Conservation (phyloP, 1,284 basidiomycete genomes). For the Ustilago trichophora region DNA sequence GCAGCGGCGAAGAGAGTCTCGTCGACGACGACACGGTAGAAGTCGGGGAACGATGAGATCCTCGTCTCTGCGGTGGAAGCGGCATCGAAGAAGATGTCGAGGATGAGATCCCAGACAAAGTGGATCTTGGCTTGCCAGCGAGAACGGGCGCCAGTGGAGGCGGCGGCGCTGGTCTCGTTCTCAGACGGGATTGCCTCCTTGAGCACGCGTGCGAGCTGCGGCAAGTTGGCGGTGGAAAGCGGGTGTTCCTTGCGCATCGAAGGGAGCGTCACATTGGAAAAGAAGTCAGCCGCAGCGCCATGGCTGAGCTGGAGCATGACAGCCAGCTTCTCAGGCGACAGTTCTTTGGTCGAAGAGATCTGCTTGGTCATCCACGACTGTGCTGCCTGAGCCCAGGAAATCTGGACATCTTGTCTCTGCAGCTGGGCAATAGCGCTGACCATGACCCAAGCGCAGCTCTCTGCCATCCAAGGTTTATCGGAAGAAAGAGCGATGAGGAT, state of each 20-base stretch:
- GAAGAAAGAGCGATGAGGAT: constrained; percentile 78
- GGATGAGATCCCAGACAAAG: constrained; percentile 86
- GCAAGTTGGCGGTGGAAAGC: constrained; percentile 77
- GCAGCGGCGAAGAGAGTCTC: constrained; percentile 86
- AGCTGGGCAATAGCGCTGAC: constrained; percentile 34
- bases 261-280: constrained; percentile 34
- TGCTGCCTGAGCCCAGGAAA: constrained; percentile 42
- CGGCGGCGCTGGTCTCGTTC: constrained; percentile 70
- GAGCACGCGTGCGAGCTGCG: constrained; percentile 72
- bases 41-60: constrained; percentile 82
- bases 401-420: constrained; percentile 6
- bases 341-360: constrained; percentile 68
- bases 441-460: constrained; percentile 85
- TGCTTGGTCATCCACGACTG: constrained; percentile 42
- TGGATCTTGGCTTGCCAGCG: constrained; percentile 89
- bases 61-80: constrained; percentile 59
- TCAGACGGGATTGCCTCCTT: constrained; percentile 71
- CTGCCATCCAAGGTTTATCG: constrained; percentile 88
- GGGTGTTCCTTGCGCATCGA: constrained; percentile 76
- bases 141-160: constrained; percentile 55
- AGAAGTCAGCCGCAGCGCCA: constrained; percentile 21
- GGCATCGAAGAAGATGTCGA: constrained; percentile 76
- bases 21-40: constrained; percentile 89
- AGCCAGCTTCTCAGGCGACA: constrained; percentile 89
- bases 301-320: constrained; percentile 74